Evolutionary conservation across 768 basidiomycete genomes (phyloP).

Genomic region (Dacryopinax primogenitus): DNA sequence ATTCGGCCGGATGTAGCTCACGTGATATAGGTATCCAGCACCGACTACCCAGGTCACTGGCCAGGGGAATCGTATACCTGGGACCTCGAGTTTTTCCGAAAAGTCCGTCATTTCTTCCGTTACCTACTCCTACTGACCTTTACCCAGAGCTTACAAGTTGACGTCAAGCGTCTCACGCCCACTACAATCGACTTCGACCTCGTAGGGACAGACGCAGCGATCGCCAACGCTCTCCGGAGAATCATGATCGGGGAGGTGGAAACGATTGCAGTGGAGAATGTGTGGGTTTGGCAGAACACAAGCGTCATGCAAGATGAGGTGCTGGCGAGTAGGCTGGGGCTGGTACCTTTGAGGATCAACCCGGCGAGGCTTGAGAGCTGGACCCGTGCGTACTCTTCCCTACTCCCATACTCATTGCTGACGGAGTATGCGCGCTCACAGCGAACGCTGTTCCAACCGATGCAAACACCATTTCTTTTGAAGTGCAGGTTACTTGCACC

Average conservation of each 20-base stretch:
- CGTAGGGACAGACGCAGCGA: conserved; percentile 86
- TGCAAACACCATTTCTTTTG: conserved; percentile 82
- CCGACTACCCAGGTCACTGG: conserved; percentile 82
- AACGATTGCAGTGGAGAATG: conserved; percentile 76
- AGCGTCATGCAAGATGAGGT: conserved; percentile 90
- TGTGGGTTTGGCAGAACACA: conserved; percentile 91
- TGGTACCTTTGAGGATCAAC: conserved; percentile 80
- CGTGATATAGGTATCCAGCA: conserved; percentile 54
- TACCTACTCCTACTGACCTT: conserved; percentile 26
- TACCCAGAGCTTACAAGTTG: conserved; percentile 56
- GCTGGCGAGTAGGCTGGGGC: conserved; percentile 78
- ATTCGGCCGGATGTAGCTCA: neutral
- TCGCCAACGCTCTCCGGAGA: conserved; percentile 87
- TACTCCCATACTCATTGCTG: neutral
- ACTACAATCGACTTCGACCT: conserved; percentile 88
- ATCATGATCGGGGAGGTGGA: conserved; percentile 90
- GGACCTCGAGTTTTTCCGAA: conserved; percentile 59
- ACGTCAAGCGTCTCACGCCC: conserved; percentile 66
- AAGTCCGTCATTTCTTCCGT: conserved; percentile 38
- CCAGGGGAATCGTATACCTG: conserved; percentile 77
- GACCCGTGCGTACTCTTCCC: conserved; percentile 11
- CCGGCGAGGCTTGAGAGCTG: conserved; percentile 49
- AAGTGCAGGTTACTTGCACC: conserved; percentile 52
- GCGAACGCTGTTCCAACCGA: conserved; percentile 59
- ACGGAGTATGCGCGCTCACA: neutral